Base-by-base conservation (phyloP, 2,329 filamentous ascomycete species). In the Metarhizium guizhouense region DNA sequence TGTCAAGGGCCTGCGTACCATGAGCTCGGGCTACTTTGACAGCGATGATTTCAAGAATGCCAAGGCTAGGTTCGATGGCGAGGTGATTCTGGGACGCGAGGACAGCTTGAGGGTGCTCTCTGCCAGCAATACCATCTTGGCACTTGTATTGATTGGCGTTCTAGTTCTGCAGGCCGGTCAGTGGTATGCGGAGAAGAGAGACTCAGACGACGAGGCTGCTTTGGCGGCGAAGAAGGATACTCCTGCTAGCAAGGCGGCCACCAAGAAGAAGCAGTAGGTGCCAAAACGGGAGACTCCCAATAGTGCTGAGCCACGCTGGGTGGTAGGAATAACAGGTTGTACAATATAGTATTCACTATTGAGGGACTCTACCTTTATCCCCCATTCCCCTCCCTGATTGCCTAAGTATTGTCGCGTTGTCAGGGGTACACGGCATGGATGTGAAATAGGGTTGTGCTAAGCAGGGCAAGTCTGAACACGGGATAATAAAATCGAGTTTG, bases 161-260 rank as follows among this genome's bases (percentile, higher is more conserved):
- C 70, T 99, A 61, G 89, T 96, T 38, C 74, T 99, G 67, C 94
- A 99, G 82, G 90, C 90, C 20, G 94, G 94, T 11, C 90, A 97
- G 80, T 97, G 93, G 94, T 99, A 99, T 75, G 94, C 94, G 30
- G 92, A 97, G 80, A 82, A 89, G 68, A 95, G 95, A 75, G 92
- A 97, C 72, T 80, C 80, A 66, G 87, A 92, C 69, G 92, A 96
- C 71, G 78, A 81, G 55, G 83, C 82, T 66, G 81, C 83, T 68
- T 78, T 86, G 60, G 81, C 85, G 62, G 64, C 54, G 6, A 58
- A 70, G 60, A 64, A 66, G 62, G 64, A 64, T 54, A 58, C 63
- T 11, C 58, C 63, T 10, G 32, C 54, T 45, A 59, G 57, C 54
- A 68, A 68, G 60, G 62, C 66, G 43, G 58, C 64, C 40, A 57